Conservation (phyloP, 78 protist genomes). For the Tieghemostelium lacteum region DNA sequence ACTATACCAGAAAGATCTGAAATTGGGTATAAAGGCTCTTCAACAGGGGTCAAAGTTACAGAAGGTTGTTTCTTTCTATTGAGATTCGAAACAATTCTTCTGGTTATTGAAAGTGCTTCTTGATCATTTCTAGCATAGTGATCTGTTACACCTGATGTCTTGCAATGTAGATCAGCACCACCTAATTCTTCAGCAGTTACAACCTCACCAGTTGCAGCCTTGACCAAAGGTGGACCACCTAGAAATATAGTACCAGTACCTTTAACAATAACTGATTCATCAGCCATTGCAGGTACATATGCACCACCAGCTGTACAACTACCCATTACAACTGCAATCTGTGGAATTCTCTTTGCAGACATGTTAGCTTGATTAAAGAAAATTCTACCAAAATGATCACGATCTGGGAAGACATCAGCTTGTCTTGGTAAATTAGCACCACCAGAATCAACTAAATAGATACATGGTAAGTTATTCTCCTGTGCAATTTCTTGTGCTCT, state of each 20-base stretch:
- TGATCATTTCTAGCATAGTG: constrained; percentile 94
- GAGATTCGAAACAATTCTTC: constrained; percentile 91
- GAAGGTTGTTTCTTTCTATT: constrained; percentile 62
- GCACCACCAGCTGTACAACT: constrained; percentile 99
- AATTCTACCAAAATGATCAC: constrained; percentile 97
- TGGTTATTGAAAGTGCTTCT: constrained; percentile 92
- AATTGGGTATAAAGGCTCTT: constrained; percentile 87
- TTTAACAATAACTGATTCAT: constrained; percentile 94
- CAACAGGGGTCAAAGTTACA: constrained; percentile 17
- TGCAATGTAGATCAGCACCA: constrained; percentile 97
- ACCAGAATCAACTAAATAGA: constrained; percentile 96
- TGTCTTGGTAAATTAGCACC: constrained; percentile 96
- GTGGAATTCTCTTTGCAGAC: constrained; percentile 94
- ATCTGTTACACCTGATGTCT: constrained; percentile 96
- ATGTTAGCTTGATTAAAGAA: constrained; percentile 97
- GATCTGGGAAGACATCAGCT: constrained; percentile 97
- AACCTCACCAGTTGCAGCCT: constrained; percentile 95
- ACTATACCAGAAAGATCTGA: constrained; percentile 88
- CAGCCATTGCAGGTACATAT: constrained; percentile 98
- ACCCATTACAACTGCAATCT: constrained; percentile 98
- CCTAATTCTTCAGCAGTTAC: constrained; percentile 97
- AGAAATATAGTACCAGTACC: constrained; percentile 96
- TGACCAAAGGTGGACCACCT: constrained; percentile 98
- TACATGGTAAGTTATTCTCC: constrained; percentile 95
- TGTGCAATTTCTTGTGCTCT: constrained; percentile 95